Percentiles rank a stretch among this genome's conserved stretches.
These are phyloP conservation scores for Fusarium sp. DNA, from an alignment of 2,329 filamentous ascomycete species.

Conservation along the genomic window DNA sequence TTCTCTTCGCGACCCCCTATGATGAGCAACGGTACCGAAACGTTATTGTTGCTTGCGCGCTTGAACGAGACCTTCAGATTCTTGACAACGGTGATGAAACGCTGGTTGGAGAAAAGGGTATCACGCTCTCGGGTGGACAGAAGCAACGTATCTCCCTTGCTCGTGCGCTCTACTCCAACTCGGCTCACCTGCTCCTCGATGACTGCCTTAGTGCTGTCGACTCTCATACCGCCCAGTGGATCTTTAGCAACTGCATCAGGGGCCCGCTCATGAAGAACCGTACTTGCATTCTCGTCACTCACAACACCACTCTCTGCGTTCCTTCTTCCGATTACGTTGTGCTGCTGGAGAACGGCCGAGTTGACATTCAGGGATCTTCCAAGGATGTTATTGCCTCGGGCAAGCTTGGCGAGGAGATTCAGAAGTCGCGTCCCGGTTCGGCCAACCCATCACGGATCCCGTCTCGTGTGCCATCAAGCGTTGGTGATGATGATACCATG, in stretches of 20 bases:
- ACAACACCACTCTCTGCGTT: slow-evolving; percentile 91
- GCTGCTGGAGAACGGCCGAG: slow-evolving; percentile 86
- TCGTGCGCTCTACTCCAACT: slow-evolving; percentile 96
- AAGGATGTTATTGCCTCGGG: slow-evolving; percentile 87
- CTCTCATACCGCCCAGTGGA: slow-evolving; percentile 97
- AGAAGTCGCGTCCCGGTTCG: slow-evolving; percentile 78
- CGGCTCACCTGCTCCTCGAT: slow-evolving; percentile 89
- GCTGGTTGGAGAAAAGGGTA: slow-evolving; percentile 95
- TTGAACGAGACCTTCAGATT: slow-evolving; percentile 92
- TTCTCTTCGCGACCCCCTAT: slow-evolving; percentile 85
- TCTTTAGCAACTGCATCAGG: slow-evolving; percentile 92
- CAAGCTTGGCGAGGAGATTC: slow-evolving; percentile 86
- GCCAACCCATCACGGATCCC: slow-evolving; percentile 77
- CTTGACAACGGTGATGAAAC: slow-evolving; percentile 94
- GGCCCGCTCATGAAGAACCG: slow-evolving; percentile 89
- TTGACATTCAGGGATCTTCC: slow-evolving; percentile 81
- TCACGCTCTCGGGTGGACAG: slow-evolving; percentile 95
- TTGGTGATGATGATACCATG: slow-evolving; percentile 73
- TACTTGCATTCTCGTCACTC: slow-evolving; percentile 95
- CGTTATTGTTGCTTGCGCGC: slow-evolving; percentile 89
- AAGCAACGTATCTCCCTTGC: slow-evolving; percentile 97
- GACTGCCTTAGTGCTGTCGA: slow-evolving; percentile 97
- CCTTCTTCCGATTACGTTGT: slow-evolving; percentile 85
- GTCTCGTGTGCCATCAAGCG: slow-evolving; percentile 81
- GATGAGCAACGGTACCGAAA: slow-evolving; percentile 87